Percentiles rank a stretch among this genome's conserved stretches.
phyloP scores from a whole-genome alignment of 2,329 filamentous ascomycete genomes.

The Colletotrichum limetticola region DNA sequence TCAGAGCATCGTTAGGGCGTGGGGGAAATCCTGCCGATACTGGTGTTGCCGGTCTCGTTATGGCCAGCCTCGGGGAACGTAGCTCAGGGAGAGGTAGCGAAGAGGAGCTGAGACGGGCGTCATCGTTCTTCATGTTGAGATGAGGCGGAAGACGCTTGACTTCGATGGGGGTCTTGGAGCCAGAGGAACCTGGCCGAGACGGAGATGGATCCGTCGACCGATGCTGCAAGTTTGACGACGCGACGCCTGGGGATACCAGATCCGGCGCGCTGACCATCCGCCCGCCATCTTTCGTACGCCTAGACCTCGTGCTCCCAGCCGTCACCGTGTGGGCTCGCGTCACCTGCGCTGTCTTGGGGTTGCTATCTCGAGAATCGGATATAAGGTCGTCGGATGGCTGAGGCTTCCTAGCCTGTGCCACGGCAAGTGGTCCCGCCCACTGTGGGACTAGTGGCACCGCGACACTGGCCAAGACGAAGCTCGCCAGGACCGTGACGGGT shows the following conservation, averaged over 20 bases:
- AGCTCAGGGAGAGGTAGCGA: constrained; percentile 74
- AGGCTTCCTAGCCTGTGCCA: constrained; percentile 84
- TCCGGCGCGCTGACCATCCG: constrained; percentile 59
- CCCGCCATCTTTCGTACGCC: constrained; percentile 57
- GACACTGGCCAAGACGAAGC: constrained; percentile 81
- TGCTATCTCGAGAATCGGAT: constrained; percentile 61
- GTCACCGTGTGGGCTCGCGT: constrained; percentile 76
- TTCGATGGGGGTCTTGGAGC: constrained; percentile 47
- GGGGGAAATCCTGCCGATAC: constrained; percentile 62
- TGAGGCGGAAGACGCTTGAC: constrained; percentile 56
- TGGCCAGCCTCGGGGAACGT: constrained; percentile 59
- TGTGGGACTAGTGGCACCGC: constrained; percentile 80
- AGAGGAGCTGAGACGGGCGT: constrained; percentile 74
- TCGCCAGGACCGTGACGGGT: constrained; percentile 83
- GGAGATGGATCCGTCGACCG: constrained; percentile 17
- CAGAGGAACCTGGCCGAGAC: constrained; percentile 29
- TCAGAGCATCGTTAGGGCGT: constrained; percentile 59
- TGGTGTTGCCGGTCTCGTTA: constrained; percentile 66
- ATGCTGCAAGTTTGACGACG: constrained; percentile 18
- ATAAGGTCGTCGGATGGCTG: constrained; percentile 71
- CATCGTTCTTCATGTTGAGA: constrained; percentile 63
- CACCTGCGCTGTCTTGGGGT: constrained; percentile 65
- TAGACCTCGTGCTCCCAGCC: constrained; percentile 60
- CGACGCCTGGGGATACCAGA: constrained; percentile 39
- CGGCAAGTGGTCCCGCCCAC: constrained; percentile 82